These are phyloP conservation scores for Xylaria intraflava DNA, from an alignment of 495 filamentous ascomycete species.

Conservation along the genomic window DNA sequence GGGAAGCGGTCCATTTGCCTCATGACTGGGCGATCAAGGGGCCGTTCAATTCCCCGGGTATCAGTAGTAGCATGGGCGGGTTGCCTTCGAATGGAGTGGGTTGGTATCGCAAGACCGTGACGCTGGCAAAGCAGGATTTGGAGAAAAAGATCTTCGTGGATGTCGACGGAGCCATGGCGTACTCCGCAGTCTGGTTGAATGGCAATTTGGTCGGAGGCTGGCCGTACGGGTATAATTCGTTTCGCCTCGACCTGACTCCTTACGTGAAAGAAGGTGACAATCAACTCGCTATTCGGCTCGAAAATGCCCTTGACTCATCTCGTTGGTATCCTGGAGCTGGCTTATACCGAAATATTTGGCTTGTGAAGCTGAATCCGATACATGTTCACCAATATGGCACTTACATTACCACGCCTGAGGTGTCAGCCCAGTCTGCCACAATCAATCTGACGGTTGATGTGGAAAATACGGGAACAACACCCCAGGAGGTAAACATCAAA, in stretches of 20 bases:
- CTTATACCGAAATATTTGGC: constrained; percentile 47
- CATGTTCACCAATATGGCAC: constrained; percentile 43
- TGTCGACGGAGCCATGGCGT: constrained; percentile 45
- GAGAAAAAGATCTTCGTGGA: constrained; percentile 40
- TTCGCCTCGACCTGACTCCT: constrained; percentile 43
- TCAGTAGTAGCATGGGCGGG: constrained; percentile 52
- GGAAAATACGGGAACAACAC: constrained; percentile 29
- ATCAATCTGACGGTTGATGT: constrained; percentile 34
- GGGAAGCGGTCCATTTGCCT: constrained; percentile 32
- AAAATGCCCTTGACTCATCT: constrained; percentile 38
- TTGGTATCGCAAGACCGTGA: constrained; percentile 43
- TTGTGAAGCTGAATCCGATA: constrained; percentile 33
- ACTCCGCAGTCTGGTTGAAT: constrained; percentile 44
- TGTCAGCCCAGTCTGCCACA: constrained; percentile 33
- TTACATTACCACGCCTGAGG: constrained; percentile 33
- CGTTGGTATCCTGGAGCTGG: constrained; percentile 48
- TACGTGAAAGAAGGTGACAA: constrained; percentile 36
- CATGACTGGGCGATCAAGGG: constrained; percentile 49
- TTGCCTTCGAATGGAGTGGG: constrained; percentile 45
- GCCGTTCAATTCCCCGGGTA: constrained; percentile 38
- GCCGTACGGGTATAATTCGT: constrained; percentile 46
- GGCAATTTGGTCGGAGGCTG: constrained; percentile 42
- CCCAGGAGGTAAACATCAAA: constrained; percentile 21
- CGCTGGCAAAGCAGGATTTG: constrained; percentile 20
- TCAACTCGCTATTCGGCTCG: constrained; percentile 40